Conservation (phyloP, 495 filamentous ascomycete genomes). For the Staphylotrichum tortipilum region DNA sequence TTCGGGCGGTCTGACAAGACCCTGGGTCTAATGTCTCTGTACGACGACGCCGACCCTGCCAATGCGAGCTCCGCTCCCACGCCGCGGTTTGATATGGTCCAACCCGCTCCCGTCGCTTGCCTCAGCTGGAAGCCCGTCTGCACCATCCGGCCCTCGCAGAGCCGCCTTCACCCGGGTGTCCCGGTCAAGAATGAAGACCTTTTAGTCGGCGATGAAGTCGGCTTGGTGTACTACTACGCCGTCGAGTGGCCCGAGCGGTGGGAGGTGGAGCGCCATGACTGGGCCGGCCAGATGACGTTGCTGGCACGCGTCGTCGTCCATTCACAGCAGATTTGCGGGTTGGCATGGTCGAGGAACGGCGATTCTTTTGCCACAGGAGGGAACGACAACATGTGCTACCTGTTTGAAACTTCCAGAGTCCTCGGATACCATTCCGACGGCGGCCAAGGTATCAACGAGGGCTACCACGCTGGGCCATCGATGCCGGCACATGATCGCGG, state of each 20-base stretch:
- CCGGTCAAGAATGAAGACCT: slow-evolving; percentile 64
- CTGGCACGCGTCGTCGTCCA: slow-evolving; percentile 71
- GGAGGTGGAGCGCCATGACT: slow-evolving; percentile 49
- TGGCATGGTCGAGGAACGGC: slow-evolving; percentile 78
- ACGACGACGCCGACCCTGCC: slow-evolving; percentile 25
- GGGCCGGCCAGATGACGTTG: slow-evolving; percentile 70
- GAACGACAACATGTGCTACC: slow-evolving; percentile 81
- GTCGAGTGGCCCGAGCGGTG: slow-evolving; percentile 71
- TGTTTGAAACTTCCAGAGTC: slow-evolving; percentile 65
- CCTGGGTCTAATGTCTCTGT: slow-evolving; percentile 45
- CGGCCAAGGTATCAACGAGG: neutral
- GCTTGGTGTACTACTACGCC: slow-evolving; percentile 77
- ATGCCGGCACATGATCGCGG: neutral
- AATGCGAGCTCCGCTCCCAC: slow-evolving; percentile 2
- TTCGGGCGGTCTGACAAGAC: slow-evolving; percentile 66
- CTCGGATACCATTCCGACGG: slow-evolving; percentile 28
- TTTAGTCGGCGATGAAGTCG: slow-evolving; percentile 79
- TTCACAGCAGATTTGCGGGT: slow-evolving; percentile 82
- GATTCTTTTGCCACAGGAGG: slow-evolving; percentile 76
- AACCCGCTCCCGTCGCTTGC: slow-evolving; percentile 65
- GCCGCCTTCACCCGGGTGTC: slow-evolving; percentile 22
- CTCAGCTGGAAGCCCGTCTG: slow-evolving; percentile 56
- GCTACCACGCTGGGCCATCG: neutral
- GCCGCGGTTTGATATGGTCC: slow-evolving; percentile 65
- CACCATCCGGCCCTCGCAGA: slow-evolving; percentile 34